Conservation (phyloP, 1,139 yeast genomes). For the Diutina scorzettiae region DNA sequence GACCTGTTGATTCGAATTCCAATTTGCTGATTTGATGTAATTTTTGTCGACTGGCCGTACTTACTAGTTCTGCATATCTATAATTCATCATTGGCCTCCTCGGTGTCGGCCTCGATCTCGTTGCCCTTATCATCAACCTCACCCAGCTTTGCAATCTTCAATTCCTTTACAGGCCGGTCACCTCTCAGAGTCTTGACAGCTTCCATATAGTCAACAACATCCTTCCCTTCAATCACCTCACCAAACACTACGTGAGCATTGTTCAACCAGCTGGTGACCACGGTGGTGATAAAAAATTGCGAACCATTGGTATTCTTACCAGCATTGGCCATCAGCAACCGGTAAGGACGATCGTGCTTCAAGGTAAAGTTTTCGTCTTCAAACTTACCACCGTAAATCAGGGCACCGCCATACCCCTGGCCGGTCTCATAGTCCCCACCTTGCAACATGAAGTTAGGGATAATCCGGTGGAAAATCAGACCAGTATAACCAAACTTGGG, state of each 20-base stretch:
- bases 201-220: conserved; percentile 45
- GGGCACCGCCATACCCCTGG: conserved; percentile 48
- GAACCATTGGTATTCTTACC: conserved; percentile 54
- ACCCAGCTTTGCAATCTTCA: conserved; percentile 39
- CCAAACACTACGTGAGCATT: conserved; percentile 76
- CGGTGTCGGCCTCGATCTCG: conserved; percentile 3
- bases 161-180: conserved; percentile 41
- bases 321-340: conserved; percentile 54
- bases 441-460: conserved; percentile 47
- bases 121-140: conserved; percentile 21
- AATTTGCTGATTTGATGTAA: too few species aligned
- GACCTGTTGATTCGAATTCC: too few species aligned
- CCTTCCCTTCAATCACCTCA: conserved; percentile 59
- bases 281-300: conserved; percentile 57
- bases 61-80: too few species aligned
- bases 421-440: conserved; percentile 55
- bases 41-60: too few species aligned
- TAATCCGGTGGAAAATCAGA: conserved; percentile 34
- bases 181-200: conserved; percentile 35
- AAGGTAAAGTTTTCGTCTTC: conserved; percentile 44
- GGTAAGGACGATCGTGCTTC: conserved; percentile 47
- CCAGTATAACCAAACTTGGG: conserved; percentile 36
- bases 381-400: conserved; percentile 46
- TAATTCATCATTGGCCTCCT: conserved; percentile 9
- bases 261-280: conserved; percentile 50